Evolutionary conservation across 2,329 filamentous ascomycete genomes (phyloP).

Genomic region (Venturia oleaginea): DNA sequence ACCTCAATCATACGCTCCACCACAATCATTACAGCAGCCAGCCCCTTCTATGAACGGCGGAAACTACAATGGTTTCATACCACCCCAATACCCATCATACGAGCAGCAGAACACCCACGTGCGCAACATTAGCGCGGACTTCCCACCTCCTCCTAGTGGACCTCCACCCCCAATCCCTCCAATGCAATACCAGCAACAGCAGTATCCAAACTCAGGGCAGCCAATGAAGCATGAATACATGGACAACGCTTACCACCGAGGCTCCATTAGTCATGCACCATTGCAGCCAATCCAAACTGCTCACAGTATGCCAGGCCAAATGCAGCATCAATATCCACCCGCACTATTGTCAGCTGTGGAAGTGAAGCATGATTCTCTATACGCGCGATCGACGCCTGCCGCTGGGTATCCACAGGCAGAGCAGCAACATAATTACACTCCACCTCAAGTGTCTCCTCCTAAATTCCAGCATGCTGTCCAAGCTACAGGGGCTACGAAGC

Average conservation of each 20-base stretch:
- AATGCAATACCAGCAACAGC: not conserved
- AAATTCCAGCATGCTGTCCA: constrained; percentile 13
- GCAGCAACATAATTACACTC: not conserved
- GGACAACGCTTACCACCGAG: constrained; percentile 3
- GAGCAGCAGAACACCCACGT: constrained; percentile 13
- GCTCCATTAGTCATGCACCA: not conserved
- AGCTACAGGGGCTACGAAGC: constrained; percentile 31
- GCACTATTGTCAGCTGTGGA: not conserved
- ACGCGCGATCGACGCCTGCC: not conserved
- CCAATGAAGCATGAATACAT: not conserved
- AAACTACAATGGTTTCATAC: constrained; percentile 8
- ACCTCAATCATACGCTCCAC: constrained; percentile 11
- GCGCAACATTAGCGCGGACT: constrained; percentile 12
- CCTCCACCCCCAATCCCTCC: constrained; percentile 5
- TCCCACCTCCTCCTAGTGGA: constrained; percentile 1
- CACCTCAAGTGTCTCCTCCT: not conserved
- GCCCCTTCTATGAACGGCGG: not conserved
- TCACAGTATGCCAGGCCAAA: constrained; percentile 5
- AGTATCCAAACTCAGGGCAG: constrained; percentile 3
- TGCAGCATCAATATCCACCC: constrained; percentile 6
- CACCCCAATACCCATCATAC: constrained; percentile 10
- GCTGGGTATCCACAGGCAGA: not conserved
- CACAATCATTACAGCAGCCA: constrained; percentile 16
- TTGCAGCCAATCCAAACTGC: not conserved
- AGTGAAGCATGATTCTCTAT: constrained; percentile 6